Conservation (phyloP, 768 basidiomycete genomes). For the Paxillus ammoniavirescens region DNA sequence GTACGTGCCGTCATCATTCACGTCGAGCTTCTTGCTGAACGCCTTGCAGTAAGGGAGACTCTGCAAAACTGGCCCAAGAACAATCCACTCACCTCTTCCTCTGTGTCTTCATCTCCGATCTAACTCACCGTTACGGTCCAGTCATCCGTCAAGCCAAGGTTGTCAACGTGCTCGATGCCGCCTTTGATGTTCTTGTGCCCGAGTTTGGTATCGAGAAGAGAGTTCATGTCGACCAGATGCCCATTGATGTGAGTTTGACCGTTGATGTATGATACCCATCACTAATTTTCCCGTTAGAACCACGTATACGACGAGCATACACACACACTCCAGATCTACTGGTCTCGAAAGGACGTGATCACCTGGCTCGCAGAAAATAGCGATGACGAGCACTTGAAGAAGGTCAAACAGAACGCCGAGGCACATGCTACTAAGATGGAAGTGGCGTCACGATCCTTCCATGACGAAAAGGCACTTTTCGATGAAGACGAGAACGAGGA, state of each 20-base stretch:
- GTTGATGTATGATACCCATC: not conserved
- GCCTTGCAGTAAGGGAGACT: slow-evolving; percentile 76
- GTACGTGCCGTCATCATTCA: slow-evolving; percentile 41
- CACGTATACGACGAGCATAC: slow-evolving; percentile 95
- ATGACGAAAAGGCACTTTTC: slow-evolving; percentile 86
- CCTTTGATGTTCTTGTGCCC: slow-evolving; percentile 93
- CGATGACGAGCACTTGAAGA: slow-evolving; percentile 93
- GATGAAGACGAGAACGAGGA: slow-evolving; percentile 83
- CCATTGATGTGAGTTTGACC: slow-evolving; percentile 73
- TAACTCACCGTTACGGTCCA: slow-evolving; percentile 93
- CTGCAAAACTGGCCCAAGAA: slow-evolving; percentile 89
- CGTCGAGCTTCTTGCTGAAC: slow-evolving; percentile 4
- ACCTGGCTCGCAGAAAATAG: slow-evolving; percentile 93
- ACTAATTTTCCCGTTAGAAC: slow-evolving; percentile 53
- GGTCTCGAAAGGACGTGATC: slow-evolving; percentile 93
- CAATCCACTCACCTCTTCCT: slow-evolving; percentile 95
- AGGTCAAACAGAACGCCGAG: slow-evolving; percentile 90
- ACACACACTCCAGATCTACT: slow-evolving; percentile 91
- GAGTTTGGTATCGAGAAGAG: slow-evolving; percentile 99
- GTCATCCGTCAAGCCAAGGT: slow-evolving; percentile 95
- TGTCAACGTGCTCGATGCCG: slow-evolving; percentile 93
- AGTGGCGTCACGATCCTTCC: slow-evolving; percentile 77
- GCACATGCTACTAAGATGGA: slow-evolving; percentile 92
- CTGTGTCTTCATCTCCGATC: slow-evolving; percentile 90
- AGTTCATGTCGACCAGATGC: slow-evolving; percentile 99